Conservation (phyloP, 306 rosid genomes). For the Prunus kanzakura region DNA sequence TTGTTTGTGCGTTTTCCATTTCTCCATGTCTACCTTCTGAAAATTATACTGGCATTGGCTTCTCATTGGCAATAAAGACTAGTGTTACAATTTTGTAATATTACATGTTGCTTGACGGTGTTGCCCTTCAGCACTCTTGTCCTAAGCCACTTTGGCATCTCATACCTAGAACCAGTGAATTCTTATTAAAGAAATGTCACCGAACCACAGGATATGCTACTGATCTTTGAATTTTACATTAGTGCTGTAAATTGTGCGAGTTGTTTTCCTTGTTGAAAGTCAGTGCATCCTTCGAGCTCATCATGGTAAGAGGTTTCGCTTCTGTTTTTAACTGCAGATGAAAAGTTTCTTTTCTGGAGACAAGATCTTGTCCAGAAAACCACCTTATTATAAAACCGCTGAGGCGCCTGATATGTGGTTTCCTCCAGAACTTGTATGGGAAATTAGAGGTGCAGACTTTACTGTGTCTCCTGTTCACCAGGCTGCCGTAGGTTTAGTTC, state of each 20-base stretch:
- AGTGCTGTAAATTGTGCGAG: background rate
- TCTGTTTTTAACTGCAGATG: slow-evolving; percentile 56
- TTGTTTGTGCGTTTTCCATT: background rate
- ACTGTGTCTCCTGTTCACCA: slow-evolving; percentile 87
- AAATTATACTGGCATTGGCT: background rate
- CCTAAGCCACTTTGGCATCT: background rate
- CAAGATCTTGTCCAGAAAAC: slow-evolving; percentile 61
- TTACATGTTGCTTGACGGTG: background rate
- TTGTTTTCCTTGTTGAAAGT: background rate
- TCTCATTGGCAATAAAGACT: background rate
- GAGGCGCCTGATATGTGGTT: slow-evolving; percentile 84
- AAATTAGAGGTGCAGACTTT: slow-evolving; percentile 84
- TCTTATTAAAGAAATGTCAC: background rate
- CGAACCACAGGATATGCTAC: background rate
- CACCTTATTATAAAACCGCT: slow-evolving; percentile 73
- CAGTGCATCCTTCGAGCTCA: background rate
- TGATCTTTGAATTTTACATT: background rate
- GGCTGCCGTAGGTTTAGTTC: slow-evolving; percentile 80
- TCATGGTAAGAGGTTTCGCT: background rate
- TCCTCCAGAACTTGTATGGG: slow-evolving; percentile 69
- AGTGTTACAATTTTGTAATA: background rate
- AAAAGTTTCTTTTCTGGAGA: slow-evolving; percentile 66
- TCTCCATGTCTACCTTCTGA: background rate
- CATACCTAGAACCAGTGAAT: background rate
- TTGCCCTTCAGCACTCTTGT: background rate